Percentiles rank a stretch among this genome's conserved stretches.
Conservation (phyloP, 805 yeast species). For the Cyberlindnera petersonii region DNA sequence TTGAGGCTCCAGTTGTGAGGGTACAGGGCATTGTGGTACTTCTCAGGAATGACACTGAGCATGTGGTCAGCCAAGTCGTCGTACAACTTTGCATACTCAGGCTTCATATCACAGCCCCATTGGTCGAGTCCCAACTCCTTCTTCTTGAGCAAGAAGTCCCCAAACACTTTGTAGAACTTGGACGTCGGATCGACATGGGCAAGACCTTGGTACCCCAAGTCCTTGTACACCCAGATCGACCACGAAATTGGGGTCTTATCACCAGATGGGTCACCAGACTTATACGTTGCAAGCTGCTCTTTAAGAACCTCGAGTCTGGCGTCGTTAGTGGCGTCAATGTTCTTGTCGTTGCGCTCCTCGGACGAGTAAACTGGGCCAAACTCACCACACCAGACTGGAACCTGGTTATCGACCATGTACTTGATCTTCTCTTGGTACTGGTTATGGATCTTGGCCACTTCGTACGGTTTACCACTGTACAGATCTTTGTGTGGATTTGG, state of each 20-base stretch:
- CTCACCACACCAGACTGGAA: conserved; percentile 54
- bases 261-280: conserved; percentile 45
- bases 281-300: conserved; percentile 44
- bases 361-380: conserved; percentile 50
- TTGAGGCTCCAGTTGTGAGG: conserved; percentile 39
- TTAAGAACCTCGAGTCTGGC: conserved; percentile 40
- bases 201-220: conserved; percentile 49
- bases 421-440: conserved; percentile 43
- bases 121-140: conserved; percentile 43
- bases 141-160: conserved; percentile 41
- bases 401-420: conserved; percentile 36
- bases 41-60: conserved; percentile 37
- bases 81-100: conserved; percentile 36
- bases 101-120: conserved; percentile 48
- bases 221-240: conserved; percentile 54
- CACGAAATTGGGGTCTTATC: conserved; percentile 43
- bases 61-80: conserved; percentile 36
- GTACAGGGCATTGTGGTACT: conserved; percentile 37
- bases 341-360: conserved; percentile 38
- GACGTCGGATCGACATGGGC: conserved; percentile 44
- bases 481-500: conserved; percentile 33
- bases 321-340: conserved; percentile 35
- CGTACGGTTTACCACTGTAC: conserved; percentile 35
- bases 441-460: conserved; percentile 33
- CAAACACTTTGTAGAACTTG: conserved; percentile 40